Evolutionary conservation across 2,329 filamentous ascomycete species (phyloP), one percentile per base, ranked within the genome.

Genomic region (Aspergillus latus): DNA sequence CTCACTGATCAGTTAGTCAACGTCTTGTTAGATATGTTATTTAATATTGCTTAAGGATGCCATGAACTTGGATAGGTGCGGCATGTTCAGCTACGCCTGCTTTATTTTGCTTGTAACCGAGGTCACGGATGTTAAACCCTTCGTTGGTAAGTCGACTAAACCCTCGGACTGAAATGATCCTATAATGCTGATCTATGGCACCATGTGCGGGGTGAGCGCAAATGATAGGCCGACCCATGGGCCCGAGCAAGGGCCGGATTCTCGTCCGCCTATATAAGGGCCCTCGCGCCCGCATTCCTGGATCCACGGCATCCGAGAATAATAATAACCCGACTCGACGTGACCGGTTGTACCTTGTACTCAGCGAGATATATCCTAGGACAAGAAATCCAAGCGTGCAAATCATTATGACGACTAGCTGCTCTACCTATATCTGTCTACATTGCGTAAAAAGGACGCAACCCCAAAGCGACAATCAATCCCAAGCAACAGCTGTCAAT

Each of bases 401-500:
- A 37, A 45, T 30, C 40, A 52, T 52, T 45, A 52, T 21, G 8
- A 28, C 37, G 29, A 26, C 40, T 36, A 45, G 4, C 34, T 44
- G 40, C 16, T 45, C 49, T 43, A 52, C 49, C 30, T 52, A 45
- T 43, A 21, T 37, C 26, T 16, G 13, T 36, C 42, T 44, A 43
- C 21, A 44, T 45, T 30, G 40, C 49, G 40, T 52, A 45, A 52
- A 28, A 9, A 37, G 30, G 15, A 47, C 15, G 45, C 29, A 32
- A 29, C 11, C 13, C 45, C 45, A 32, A 47, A 34, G 45, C 45
- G 13, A 36, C 45, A 47, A 21, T 16, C 45, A 46, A 46, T 29
- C 44, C 44, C 11, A 26, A 30, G 28, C 40, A 10, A 44, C 40
- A 44, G 8, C 1, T 15, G 21, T 34, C 39, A 21, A 26, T 16